Evolutionary conservation across 1,284 basidiomycete genomes (phyloP), one percentile per base, ranked within the genome.

Genomic region (Cutaneotrichosporon dermatis): DNA sequence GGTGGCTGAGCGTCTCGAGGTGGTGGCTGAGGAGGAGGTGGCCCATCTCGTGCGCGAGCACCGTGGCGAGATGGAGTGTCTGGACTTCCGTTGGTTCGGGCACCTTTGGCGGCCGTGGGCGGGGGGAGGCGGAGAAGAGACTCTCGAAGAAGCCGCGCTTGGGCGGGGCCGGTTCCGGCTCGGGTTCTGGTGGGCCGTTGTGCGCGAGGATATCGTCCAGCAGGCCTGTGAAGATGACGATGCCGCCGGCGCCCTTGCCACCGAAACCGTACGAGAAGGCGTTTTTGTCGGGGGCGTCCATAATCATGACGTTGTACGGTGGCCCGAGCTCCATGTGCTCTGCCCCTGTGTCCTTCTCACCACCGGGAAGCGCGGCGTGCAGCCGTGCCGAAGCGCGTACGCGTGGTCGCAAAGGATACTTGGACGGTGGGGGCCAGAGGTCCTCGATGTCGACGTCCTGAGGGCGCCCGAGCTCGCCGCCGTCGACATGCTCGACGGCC

Each of bases 191-290:
- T 6, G 77, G 54, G 13, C 65, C 72, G 46, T 61, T 53, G 60
- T 82, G 82, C 46, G 82, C 74, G 46, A 93, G 79, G 48, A 93
- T 86, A 50, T 90, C 85, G 70, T 93, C 88, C 50, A 94, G 72
- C 76, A 93, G 89, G 7, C 91, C 92, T 5, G 88, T 89, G 73
- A 90, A 93, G 3, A 95, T 85, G 53, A 95, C 92, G 58, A 95
- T 84, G 1, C 92, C 92, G 55, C 90, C 90, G 0, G 88, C 90
- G 34, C 91, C 90, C 68, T 90, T 84, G 1, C 89, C 88, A 11
- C 92, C 92, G 67, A 94, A 94, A 1, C 92, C 91, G 71, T 92
- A 93, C 1, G 88, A 90, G 71, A 95, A 92, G 1, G 92, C 92
- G 69, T 93, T 95, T 83, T 82, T 35, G 54, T 88, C 85, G 0